phyloP scores from a whole-genome alignment of 805 yeast species.

The Danielia oregonensis region DNA sequence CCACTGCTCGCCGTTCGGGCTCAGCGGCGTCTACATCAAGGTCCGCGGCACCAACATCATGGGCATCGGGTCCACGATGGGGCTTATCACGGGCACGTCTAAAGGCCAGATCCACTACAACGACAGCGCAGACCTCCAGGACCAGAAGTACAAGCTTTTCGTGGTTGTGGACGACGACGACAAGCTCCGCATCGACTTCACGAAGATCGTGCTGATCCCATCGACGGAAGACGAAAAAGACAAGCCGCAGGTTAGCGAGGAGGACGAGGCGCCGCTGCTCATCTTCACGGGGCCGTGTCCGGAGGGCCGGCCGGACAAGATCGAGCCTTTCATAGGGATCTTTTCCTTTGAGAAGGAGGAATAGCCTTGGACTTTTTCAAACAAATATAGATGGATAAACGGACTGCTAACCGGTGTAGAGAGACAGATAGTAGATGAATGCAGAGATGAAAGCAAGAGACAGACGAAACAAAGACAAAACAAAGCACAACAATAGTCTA shows the following conservation, averaged over 20 bases:
- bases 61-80: constrained; percentile 57
- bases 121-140: constrained; percentile 41
- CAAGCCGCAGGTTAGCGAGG: constrained; percentile 16
- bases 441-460: too few relatives aligned
- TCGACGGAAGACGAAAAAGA: constrained; percentile 25
- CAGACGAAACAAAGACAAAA: too few relatives aligned
- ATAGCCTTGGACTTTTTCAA: too few relatives aligned
- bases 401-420: too few relatives aligned
- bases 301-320: constrained; percentile 47
- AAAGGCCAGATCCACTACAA: constrained; percentile 48
- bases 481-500: too few relatives aligned
- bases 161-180: constrained; percentile 45
- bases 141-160: constrained; percentile 46
- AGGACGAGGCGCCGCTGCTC: constrained; percentile 43
- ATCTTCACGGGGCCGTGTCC: constrained; percentile 52
- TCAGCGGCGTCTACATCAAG: constrained; percentile 48
- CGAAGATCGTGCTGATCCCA: constrained; percentile 37
- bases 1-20: constrained; percentile 56
- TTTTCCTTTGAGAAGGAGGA: constrained; percentile 48
- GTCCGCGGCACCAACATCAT: constrained; percentile 45
- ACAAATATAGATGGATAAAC: too few relatives aligned
- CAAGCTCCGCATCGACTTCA: constrained; percentile 47
- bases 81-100: constrained; percentile 50
- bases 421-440: too few relatives aligned
- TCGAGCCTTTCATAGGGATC: constrained; percentile 54